phyloP scores from a whole-genome alignment of 192 early-diverging fungal genomes.

The Entophlyctis helioformis region DNA sequence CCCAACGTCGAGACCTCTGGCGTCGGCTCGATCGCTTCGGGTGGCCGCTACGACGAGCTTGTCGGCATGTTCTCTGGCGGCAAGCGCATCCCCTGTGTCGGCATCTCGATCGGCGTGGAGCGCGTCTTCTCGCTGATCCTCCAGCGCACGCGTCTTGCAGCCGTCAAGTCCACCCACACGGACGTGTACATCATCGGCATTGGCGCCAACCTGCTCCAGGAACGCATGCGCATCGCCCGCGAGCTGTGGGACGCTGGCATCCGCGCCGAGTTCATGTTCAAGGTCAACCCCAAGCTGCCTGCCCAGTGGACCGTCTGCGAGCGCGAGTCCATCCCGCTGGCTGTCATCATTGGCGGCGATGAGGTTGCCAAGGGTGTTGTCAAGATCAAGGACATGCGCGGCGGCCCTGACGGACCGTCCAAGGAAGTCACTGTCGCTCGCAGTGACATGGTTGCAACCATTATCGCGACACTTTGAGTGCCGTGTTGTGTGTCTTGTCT shows the following conservation, averaged over 20 bases:
- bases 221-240: constrained; percentile 72
- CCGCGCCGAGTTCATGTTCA: constrained; percentile 83
- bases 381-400: constrained; percentile 58
- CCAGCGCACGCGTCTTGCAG: background rate
- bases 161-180: constrained; percentile 54
- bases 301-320: constrained; percentile 72
- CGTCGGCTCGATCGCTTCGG: constrained; percentile 91
- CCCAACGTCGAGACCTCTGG: constrained; percentile 78
- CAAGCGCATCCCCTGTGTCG: constrained; percentile 85
- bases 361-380: constrained; percentile 73
- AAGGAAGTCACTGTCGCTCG: no score
- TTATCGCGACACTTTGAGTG: no score
- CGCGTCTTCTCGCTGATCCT: constrained; percentile 75
- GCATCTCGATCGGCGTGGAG: constrained; percentile 91
- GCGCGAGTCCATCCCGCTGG: constrained; percentile 76
- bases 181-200: constrained; percentile 80
- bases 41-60: constrained; percentile 94
- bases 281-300: constrained; percentile 74
- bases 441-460: no score
- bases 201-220: constrained; percentile 70
- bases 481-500: no score
- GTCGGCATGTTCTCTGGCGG: constrained; percentile 88
- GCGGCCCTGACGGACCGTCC: no score
- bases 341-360: constrained; percentile 74
- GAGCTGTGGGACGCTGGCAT: constrained; percentile 91